These are phyloP conservation scores for Oryza glaberrima DNA, from an alignment of 176 grass and related monocot species.

Conservation along the genomic window DNA sequence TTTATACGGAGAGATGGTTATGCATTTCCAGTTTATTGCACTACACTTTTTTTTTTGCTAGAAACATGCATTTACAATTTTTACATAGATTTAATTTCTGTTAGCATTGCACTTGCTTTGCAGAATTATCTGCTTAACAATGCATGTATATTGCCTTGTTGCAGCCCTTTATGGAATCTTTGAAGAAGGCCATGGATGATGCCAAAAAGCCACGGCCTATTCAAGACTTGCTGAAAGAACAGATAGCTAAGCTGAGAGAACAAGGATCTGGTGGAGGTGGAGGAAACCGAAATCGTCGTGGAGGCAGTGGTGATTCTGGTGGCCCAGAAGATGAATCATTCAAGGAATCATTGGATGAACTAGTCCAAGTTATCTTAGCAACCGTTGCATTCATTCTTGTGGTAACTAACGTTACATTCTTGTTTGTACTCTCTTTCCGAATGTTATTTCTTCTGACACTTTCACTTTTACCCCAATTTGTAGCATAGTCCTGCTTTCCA, in stretches of 20 bases:
- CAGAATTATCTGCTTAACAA: conserved; percentile 26
- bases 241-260: conserved; percentile 54
- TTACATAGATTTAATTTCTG: conserved; percentile 19
- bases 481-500: not conserved
- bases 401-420: conserved; percentile 62
- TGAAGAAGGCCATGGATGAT: conserved; percentile 76
- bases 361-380: conserved; percentile 83
- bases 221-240: conserved; percentile 75
- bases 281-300: conserved; percentile 64
- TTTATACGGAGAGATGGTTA: not conserved
- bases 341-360: conserved; percentile 78
- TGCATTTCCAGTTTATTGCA: conserved; percentile 21
- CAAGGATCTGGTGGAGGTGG: conserved; percentile 63
- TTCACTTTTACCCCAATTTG: not conserved
- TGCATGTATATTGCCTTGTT: conserved; percentile 30
- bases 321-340: conserved; percentile 73
- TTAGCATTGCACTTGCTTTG: not conserved
- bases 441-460: not conserved
- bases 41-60: conserved; percentile 19
- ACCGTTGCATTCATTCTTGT: conserved; percentile 75
- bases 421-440: not conserved
- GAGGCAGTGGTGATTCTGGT: conserved; percentile 61
- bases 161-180: conserved; percentile 83
- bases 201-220: conserved; percentile 61
- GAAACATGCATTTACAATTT: conserved; percentile 4